A percentile compares a stretch with the other conserved stretches of the same genome.
phyloP scores from a whole-genome alignment of 192 early-diverging fungal genomes.

The Backusella tuberculispora region DNA sequence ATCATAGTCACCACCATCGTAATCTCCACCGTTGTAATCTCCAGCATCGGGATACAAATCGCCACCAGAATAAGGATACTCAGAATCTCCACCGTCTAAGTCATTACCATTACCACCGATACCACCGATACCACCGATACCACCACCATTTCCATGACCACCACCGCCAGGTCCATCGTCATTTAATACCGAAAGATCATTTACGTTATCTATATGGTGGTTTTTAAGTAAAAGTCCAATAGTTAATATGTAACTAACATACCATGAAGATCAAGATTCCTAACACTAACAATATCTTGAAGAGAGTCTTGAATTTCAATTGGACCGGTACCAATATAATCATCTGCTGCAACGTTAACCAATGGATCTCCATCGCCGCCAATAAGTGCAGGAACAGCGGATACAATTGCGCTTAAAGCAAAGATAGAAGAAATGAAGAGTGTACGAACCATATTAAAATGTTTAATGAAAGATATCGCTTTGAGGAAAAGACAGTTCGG shows the following conservation, averaged over 20 bases:
- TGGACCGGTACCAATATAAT: neutral
- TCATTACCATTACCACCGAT: neutral
- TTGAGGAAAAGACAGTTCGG: neutral
- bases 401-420: neutral
- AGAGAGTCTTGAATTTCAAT: neutral
- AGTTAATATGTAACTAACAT: neutral
- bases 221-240: neutral
- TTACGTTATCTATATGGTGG: neutral
- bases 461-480: neutral
- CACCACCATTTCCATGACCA: neutral
- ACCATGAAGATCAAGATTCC: neutral
- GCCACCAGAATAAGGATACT: no score
- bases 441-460: neutral
- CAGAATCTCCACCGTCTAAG: neutral
- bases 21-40: no score
- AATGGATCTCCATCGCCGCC: neutral
- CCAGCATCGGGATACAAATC: no score
- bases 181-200: neutral
- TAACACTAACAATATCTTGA: neutral
- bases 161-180: neutral
- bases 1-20: neutral
- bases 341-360: neutral
- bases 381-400: neutral
- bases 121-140: neutral
- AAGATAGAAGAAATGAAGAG: neutral